Base-by-base conservation (phyloP, 495 filamentous ascomycete species). In the Penicillium canescens region DNA sequence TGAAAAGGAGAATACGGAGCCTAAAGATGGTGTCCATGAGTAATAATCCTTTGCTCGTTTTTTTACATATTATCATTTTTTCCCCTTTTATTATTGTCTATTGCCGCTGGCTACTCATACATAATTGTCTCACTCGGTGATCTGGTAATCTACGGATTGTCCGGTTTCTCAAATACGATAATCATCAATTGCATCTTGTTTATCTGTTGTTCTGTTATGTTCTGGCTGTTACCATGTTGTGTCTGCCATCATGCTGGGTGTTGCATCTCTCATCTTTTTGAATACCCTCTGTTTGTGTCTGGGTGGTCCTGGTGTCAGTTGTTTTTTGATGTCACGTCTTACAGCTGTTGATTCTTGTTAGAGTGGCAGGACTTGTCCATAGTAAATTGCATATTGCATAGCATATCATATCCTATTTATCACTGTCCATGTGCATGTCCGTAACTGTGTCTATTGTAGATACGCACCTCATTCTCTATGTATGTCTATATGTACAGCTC, bases 1-100 rank as follows among this genome's bases (percentile, higher is more conserved):
- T 1, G 67, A 69, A 36, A 67, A 65, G 36, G 68, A 73, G 44
- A 62, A 63, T 8, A 59, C 57, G 13, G 64, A 72, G 47, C 53
- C 66, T 9, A 66, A 70, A 35, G 58, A 66, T 37, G 57, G 43
- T 31, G 57, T 48, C 35, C 39, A 20, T 7, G 28, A 44, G 23
- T 52, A 57, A 24, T 63, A 52, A 51, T 38, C 5, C 16, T 42
- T 24, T 24, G 18, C 40, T 38, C 8, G 47, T 39, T 44, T 60
- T 42, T 46, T 57, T 44, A 35, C 18, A 18, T 52, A 14, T 16
- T 24, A 41, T 21, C 49, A 21, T 54, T 40, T 50, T 51, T 39
- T 41, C 28, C 38, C 11, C 6, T 0, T 50, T 44, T 57, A 48
- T 38, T 18, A 36, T 40, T 46, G 42, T 46, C 39, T 42, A 52